Percentiles rank a stretch among this genome's conserved stretches.
These are phyloP conservation scores for Penicillium corylophilum DNA, from an alignment of 2,329 filamentous ascomycete species.

Conservation along the genomic window DNA sequence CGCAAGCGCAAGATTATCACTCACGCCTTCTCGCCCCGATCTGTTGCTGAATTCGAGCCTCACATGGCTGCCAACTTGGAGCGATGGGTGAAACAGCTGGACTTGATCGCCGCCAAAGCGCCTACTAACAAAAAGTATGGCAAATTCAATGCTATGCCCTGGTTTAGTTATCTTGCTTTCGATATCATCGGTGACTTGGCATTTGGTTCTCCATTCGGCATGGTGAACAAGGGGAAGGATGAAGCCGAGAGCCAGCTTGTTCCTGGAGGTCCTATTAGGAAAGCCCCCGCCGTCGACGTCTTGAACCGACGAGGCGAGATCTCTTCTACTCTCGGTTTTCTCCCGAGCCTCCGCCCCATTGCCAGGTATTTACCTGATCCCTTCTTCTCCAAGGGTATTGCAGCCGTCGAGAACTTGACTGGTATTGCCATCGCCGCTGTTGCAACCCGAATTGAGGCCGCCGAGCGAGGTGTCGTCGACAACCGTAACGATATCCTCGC, in stretches of 20 bases:
- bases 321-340: constrained; percentile 20
- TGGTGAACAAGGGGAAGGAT: constrained; percentile 24
- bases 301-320: constrained; percentile 22
- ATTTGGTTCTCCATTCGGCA: constrained; percentile 24
- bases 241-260: constrained; percentile 16
- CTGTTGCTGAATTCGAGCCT: constrained; percentile 33
- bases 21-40: constrained; percentile 34
- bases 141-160: constrained; percentile 21
- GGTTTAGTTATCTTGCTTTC: constrained; percentile 25
- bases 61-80: constrained; percentile 30
- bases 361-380: constrained; percentile 23
- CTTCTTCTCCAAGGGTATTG: constrained; percentile 24
- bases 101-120: constrained; percentile 12
- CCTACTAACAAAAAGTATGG: not conserved
- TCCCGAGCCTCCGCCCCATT: constrained; percentile 16
- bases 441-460: constrained; percentile 12
- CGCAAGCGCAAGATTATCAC: constrained; percentile 37
- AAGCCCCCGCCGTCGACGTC: constrained; percentile 18
- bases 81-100: constrained; percentile 20
- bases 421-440: constrained; percentile 21
- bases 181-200: constrained; percentile 23
- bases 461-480: constrained; percentile 13
- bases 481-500: constrained; percentile 31
- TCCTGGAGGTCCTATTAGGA: constrained; percentile 16
- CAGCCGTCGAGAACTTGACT: constrained; percentile 31